Base-by-base conservation (phyloP, 1,284 basidiomycete species). In the Ustilago nuda region DNA sequence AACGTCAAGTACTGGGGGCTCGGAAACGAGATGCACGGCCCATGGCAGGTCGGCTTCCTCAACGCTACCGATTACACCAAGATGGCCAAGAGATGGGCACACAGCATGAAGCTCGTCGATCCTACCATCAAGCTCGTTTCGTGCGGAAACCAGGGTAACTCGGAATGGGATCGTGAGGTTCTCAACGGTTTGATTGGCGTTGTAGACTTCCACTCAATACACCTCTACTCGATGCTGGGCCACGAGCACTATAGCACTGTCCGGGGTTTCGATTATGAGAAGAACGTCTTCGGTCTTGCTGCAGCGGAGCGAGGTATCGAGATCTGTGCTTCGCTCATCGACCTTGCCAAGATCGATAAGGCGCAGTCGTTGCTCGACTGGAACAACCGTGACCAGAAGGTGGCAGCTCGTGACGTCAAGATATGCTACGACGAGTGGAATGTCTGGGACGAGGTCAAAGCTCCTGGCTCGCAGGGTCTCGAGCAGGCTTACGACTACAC, bases 21-120 rank as follows among this genome's bases (percentile, higher is more conserved):
- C 13, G 87, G 87, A 17, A 88, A 88, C 66, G 86, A 88, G 81
- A 85, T 86, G 67, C 90, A 89, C 88, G 90, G 90, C 9, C 88
- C 89, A 7, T 91, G 90, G 91, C 90, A 91, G 87, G 90, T 91
- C 13, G 90, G 90, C 32, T 89, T 91, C 76, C 88, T 90, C 85
- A 88, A 88, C 12, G 88, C 90, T 0, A 85, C 87, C 27, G 90
- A 90, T 64, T 91, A 91, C 81, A 89, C 89, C 11, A 88, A 88
- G 66, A 89, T 88, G 71, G 90, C 90, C 0, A 88, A 87, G 54
- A 89, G 89, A 76, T 92, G 90, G 90, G 90, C 90, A 0, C 90
- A 91, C 79, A 90, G 89, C 1, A 85, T 92, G 43, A 88, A 88
- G 53, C 87, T 91, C 0, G 88, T 91, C 11, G 91, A 92, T 75